A percentile compares a stretch with the other conserved stretches of the same genome.
Conservation (phyloP, 2,329 filamentous ascomycete species). For the Ophiostoma ips region DNA sequence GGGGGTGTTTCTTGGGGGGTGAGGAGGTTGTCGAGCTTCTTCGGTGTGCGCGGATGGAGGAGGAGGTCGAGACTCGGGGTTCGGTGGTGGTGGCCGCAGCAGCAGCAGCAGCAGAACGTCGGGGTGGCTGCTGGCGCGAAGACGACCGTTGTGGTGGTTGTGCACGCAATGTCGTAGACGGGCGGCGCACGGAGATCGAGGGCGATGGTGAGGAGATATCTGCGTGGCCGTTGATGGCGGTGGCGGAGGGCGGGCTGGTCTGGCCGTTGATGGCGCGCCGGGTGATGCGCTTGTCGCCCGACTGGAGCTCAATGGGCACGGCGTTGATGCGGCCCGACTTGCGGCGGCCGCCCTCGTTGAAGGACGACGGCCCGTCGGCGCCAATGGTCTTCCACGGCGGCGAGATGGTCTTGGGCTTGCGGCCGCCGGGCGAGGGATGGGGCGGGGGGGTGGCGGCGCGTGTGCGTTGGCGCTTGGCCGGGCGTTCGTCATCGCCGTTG, state of each 20-base stretch:
- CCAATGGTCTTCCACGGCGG: constrained; percentile 86
- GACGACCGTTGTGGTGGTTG: background rate
- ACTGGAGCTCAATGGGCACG: constrained; percentile 38
- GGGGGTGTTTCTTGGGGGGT: constrained; percentile 13
- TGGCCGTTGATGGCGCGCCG: constrained; percentile 29
- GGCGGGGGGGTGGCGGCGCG: constrained; percentile 28
- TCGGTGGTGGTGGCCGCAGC: no score
- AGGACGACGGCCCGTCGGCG: constrained; percentile 77
- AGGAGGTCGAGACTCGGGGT: background rate
- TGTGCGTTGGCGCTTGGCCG: constrained; percentile 52
- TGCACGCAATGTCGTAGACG: constrained; percentile 19
- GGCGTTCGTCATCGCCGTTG: constrained; percentile 20
- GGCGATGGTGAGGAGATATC: constrained; percentile 4
- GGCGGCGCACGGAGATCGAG: constrained; percentile 12
- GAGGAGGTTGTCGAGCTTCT: constrained; percentile 22
- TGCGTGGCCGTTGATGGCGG: background rate
- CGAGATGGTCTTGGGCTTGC: constrained; percentile 45
- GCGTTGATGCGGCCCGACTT: constrained; percentile 52
- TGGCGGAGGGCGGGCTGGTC: constrained; percentile 22
- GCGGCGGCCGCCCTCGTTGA: constrained; percentile 57
- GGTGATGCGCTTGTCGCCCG: constrained; percentile 37
- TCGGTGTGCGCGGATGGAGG: constrained; percentile 3
- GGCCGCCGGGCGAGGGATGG: constrained; percentile 16
- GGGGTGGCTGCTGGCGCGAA: constrained; percentile 14
- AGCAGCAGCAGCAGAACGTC: no score